These are phyloP conservation scores for Trapa bicornis DNA, from an alignment of 345 rosid species.

Conservation along the genomic window DNA sequence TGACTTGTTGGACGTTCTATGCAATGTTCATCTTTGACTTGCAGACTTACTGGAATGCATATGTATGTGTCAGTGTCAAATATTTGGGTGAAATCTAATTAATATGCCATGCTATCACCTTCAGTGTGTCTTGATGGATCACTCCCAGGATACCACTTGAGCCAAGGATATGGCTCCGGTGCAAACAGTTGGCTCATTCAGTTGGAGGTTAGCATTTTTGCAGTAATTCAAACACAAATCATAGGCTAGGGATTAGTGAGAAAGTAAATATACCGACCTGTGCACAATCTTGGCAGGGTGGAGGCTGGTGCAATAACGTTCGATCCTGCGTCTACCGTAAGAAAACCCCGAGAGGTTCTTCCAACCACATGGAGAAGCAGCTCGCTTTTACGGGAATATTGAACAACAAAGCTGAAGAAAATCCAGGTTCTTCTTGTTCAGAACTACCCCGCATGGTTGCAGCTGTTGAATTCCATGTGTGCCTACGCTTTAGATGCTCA, in stretches of 20 bases:
- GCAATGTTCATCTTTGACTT: neutral
- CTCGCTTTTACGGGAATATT: constrained; percentile 69
- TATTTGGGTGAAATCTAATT: neutral
- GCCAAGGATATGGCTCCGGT: constrained; percentile 33
- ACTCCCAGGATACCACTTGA: constrained; percentile 36
- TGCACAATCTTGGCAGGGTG: constrained; percentile 46
- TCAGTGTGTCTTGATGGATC: constrained; percentile 41
- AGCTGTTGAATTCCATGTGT: neutral
- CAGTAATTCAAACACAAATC: neutral
- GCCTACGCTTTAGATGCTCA: neutral
- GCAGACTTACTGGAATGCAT: neutral
- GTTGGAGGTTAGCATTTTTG: constrained; percentile 22
- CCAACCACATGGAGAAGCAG: constrained; percentile 67
- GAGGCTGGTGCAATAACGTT: constrained; percentile 89
- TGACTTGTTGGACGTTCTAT: neutral
- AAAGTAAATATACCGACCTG: neutral
- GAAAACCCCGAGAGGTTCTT: constrained; percentile 67
- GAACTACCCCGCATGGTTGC: neutral
- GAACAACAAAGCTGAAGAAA: constrained; percentile 63
- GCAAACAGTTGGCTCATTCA: constrained; percentile 40
- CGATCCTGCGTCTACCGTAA: constrained; percentile 72
- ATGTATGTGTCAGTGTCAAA: neutral
- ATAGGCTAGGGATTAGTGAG: neutral
- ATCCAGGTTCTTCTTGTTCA: constrained; percentile 43
- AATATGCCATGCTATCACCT: neutral